Base-by-base conservation (phyloP, 2,329 filamentous ascomycete genomes). In the Colletotrichum trifolii region DNA sequence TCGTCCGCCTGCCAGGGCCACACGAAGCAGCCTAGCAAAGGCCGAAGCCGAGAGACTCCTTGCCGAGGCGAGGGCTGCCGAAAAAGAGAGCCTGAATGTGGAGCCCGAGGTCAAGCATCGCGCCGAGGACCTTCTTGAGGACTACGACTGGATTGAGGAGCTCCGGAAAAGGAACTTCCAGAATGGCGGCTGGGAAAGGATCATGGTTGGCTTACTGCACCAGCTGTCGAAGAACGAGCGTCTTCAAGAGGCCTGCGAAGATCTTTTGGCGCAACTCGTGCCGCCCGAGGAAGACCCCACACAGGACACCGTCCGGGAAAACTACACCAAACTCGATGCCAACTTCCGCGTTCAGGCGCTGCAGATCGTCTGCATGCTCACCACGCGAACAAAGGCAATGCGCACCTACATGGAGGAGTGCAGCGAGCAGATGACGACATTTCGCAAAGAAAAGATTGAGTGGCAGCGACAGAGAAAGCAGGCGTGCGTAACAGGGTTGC, bases 391-490 rank as follows among this genome's bases (percentile, higher is more conserved):
- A 0, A 94, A 93, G 74, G 89, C 91, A 2, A 87, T 98, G 70
- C 90, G 95, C 57, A 90, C 88, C 13, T 97, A 96, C 74, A 91
- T 99, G 83, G 93, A 97, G 70, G 91, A 95, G 68, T 97, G 94
- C 78, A 93, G 91, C 69, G 92, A 95, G 73, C 92, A 93, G 58
- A 97, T 98, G 94, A 99, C 96, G 2, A 88, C 89, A 59, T 93
- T 96, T 73, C 90, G 96, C 54, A 99, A 99, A 77, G 92, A 96
- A 75, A 97, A 97, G 81, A 97, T 97, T 67, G 93, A 97, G 69
- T 91, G 89, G 78, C 95, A 98, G 78, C 88, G 94, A 69, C 88
- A 91, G 70, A 89, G 91, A 68, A 89, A 89, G 70, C 83, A 86
- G 76, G 81, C 83, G 86, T 89, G 81, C 77, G 87, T 84, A 33